Evolutionary conservation across 2,329 filamentous ascomycete species (phyloP), one percentile per base, ranked within the genome.

Genomic region (Alternaria sp.): DNA sequence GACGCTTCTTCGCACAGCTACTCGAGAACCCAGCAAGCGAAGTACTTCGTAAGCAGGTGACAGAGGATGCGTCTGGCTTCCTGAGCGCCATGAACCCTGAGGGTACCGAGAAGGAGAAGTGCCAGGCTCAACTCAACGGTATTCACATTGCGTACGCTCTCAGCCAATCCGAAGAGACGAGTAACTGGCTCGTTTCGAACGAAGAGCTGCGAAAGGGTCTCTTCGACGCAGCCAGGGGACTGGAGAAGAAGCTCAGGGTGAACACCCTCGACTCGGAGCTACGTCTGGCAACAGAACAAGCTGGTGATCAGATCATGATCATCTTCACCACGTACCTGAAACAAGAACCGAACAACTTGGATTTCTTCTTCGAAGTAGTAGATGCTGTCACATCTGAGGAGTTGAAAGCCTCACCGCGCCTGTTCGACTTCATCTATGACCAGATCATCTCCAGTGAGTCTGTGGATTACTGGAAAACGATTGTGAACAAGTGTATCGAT

Each of bases 1-100:
- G 96, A 4, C 89, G 96, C 15, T 93, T 99, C 79, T 89, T 99
- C 67, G 92, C 93, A 0, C 96, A 99, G 77, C 89, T 97, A 13
- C 85, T 99, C 21, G 86, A 88, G 3, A 89, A 97, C 73, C 84
- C 89, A 0, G 90, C 91, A 15, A 97, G 93, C 76, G 87, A 85
- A 26, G 85, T 90, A 2, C 82, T 99, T 46, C 87, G 96, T 54
- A 89, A 92, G 52, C 88, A 90, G 40, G 89, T 96, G 8, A 87
- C 90, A 57, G 87, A 88, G 17, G 91, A 95, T 65, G 86, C 93
- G 2, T 89, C 93, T 52, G 86, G 85, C 0, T 87, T 99, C 59
- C 86, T 93, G 66, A 86, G 87, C 51, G 86, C 87, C 47, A 85
- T 88, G 23, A 91, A 89, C 68, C 88, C 87, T 55, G 90, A 92